Evolutionary conservation across 2,329 filamentous ascomycete species (phyloP).

Genomic region (Dactylellina sp.): DNA sequence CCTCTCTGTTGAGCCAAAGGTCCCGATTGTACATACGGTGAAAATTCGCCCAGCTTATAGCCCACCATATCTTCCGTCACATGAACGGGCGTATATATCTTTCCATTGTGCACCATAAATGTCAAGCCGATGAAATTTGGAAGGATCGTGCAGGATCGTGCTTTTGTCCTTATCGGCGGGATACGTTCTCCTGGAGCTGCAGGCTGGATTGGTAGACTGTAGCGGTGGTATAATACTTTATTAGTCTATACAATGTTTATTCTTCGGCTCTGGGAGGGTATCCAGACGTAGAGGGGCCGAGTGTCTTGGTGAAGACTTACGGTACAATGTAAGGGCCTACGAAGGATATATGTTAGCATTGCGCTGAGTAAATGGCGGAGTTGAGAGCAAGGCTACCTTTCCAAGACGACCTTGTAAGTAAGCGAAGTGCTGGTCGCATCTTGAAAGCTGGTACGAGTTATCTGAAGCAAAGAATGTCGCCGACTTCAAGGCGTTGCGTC

Average conservation of each 20-base stretch:
- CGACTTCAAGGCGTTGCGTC: not conserved
- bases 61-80: slow-evolving; percentile 98
- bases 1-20: not conserved
- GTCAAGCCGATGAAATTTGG: slow-evolving; percentile 90
- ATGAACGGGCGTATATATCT: slow-evolving; percentile 81
- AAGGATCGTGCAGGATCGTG: slow-evolving; percentile 86
- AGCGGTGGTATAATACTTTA: slow-evolving; percentile 63
- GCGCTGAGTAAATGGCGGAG: not conserved
- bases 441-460: slow-evolving; percentile 58
- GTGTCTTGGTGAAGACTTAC: slow-evolving; percentile 66
- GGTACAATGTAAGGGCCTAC: slow-evolving; percentile 77
- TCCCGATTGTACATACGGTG: slow-evolving; percentile 80
- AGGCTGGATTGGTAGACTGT: slow-evolving; percentile 64
- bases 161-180: slow-evolving; percentile 84
- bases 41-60: slow-evolving; percentile 92
- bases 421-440: slow-evolving; percentile 77
- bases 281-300: not conserved
- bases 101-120: slow-evolving; percentile 93
- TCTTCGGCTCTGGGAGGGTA: slow-evolving; percentile 14
- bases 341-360: slow-evolving; percentile 60
- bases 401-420: slow-evolving; percentile 84
- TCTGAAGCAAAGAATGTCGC: not conserved
- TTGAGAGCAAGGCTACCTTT: slow-evolving; percentile 72
- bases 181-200: slow-evolving; percentile 73
- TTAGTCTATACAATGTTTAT: slow-evolving; percentile 26